Conservation (phyloP, 176 grass and related monocot species). For the Zoysia pacifica region DNA sequence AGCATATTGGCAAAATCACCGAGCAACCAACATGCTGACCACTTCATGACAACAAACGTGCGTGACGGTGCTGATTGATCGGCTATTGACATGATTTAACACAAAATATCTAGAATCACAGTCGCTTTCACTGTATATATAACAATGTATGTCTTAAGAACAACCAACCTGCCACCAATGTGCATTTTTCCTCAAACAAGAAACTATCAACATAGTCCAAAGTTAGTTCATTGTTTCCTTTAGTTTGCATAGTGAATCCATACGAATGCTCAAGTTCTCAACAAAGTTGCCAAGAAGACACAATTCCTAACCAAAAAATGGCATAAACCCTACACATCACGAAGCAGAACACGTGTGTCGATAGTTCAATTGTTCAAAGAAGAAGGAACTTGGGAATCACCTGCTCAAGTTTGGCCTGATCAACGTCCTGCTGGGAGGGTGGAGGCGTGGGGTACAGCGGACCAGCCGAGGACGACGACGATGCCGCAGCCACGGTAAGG, state of each 20-base stretch:
- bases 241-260: not conserved
- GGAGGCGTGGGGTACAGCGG: slow-evolving; percentile 45
- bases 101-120: not conserved
- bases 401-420: slow-evolving; percentile 79
- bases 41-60: not conserved
- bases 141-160: not conserved
- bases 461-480: slow-evolving; percentile 29
- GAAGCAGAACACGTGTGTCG: not conserved
- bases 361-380: slow-evolving; percentile 1
- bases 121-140: not conserved
- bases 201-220: not conserved
- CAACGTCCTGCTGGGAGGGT: slow-evolving; percentile 49
- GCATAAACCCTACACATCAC: slow-evolving; percentile 25
- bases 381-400: slow-evolving; percentile 28
- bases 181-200: slow-evolving; percentile 22
- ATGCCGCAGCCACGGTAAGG: slow-evolving; percentile 9
- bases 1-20: not conserved
- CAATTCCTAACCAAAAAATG: slow-evolving; percentile 8
- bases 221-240: not conserved
- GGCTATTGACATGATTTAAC: not conserved
- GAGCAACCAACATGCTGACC: not conserved
- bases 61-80: not conserved
- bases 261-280: not conserved
- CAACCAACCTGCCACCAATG: not conserved
- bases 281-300: not conserved